Evolutionary conservation across 345 rosid genomes (phyloP).

Genomic region (Salix koriyanagi): DNA sequence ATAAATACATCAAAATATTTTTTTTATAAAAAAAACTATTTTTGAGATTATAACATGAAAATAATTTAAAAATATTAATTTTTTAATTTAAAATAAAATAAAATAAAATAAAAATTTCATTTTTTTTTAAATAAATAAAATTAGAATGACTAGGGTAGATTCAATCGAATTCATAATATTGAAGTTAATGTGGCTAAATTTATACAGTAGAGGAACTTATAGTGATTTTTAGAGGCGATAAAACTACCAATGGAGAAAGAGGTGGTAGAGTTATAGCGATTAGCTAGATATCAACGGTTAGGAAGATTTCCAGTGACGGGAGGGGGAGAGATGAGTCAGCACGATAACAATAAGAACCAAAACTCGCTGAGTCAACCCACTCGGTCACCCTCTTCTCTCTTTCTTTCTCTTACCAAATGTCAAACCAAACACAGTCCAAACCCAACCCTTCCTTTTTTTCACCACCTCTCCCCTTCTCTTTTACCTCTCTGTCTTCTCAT

Average conservation of each 20-base stretch:
- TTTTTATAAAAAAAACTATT: no score
- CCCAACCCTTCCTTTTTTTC: background rate
- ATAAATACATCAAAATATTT: no score
- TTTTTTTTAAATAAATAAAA: no score
- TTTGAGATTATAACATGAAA: no score
- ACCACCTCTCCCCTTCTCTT: slow-evolving; percentile 21
- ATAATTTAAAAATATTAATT: no score
- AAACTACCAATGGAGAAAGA: background rate
- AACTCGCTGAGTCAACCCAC: slow-evolving; percentile 3
- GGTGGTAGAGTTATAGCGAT: no score
- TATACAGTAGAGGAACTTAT: background rate
- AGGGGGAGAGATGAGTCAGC: background rate
- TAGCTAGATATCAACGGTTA: background rate
- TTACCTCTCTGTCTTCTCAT: slow-evolving; percentile 10
- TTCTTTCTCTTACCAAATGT: background rate
- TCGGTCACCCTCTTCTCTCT: background rate
- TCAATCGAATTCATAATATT: background rate
- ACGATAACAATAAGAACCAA: background rate
- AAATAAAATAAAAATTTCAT: no score
- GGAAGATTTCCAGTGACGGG: background rate
- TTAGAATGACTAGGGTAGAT: background rate
- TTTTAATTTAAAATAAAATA: no score
- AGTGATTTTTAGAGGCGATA: background rate
- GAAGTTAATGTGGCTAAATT: background rate
- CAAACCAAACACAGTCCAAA: background rate